Evolutionary conservation across 192 early-diverging fungal species (phyloP), one percentile per base, ranked within the genome.

Genomic region (Ambispora gerdemannii): DNA sequence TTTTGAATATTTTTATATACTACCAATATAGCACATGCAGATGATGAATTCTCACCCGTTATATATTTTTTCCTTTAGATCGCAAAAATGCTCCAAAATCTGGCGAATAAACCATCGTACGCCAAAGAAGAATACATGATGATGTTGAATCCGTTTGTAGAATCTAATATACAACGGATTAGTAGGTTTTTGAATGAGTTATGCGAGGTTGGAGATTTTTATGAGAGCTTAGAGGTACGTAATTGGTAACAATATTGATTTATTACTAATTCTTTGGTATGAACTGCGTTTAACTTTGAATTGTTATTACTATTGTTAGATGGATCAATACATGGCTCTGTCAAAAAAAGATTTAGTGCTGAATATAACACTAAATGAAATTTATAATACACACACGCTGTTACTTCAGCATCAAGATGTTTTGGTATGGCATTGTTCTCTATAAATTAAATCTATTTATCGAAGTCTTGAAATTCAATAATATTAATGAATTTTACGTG

Each of bases 251-350:
- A n/a, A n/a, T n/a, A n/a, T n/a, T n/a, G n/a, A n/a, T n/a, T n/a
- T n/a, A n/a, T n/a, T n/a, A n/a, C n/a, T n/a, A n/a, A n/a, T n/a
- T n/a, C n/a, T n/a, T n/a, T n/a, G n/a, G n/a, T n/a, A n/a, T n/a
- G n/a, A n/a, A n/a, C n/a, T n/a, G n/a, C n/a, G n/a, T n/a, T 58
- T 58, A 6, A 27, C 55, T n/a, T 58, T 58, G n/a, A 58, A 58
- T 27, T 27, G 4, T 30, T 43, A 15, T 6, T 6, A 6, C 15
- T 15, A 20, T 49, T 25, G 32, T 31, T 75, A 80, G 84, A 97
- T 97, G 95, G 95, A 97, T 78, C 95, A 97, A 80, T 96, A 97
- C 71, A 91, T 96, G 76, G 94, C 94, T 0, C 72, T 97, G 59
- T 96, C 94, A 3, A 96, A 95, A 74, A 94, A 93, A 74, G 90